These are phyloP conservation scores for Didymella pomorum DNA, from an alignment of 2,329 filamentous ascomycete genomes.

Conservation along the genomic window DNA sequence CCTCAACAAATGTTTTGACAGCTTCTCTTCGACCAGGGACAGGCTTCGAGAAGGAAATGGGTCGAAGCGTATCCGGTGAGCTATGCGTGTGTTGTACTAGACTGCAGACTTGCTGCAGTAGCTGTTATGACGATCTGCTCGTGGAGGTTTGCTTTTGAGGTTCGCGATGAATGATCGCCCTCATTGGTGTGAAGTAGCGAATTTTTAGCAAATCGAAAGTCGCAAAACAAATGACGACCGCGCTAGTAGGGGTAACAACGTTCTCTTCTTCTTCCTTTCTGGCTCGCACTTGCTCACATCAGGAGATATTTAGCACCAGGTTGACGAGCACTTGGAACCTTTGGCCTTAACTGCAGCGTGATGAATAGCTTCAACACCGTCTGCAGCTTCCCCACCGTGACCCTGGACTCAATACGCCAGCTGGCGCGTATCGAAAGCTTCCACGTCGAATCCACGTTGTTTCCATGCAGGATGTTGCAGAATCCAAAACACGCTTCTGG, in stretches of 20 bases:
- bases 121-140: slow-evolving; percentile 3
- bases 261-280: neutral
- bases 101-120: slow-evolving; percentile 1
- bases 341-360: neutral
- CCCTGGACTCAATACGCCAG: neutral
- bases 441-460: slow-evolving; percentile 13
- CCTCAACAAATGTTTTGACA: slow-evolving; percentile 17
- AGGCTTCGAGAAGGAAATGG: slow-evolving; percentile 6
- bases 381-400: slow-evolving; percentile 1
- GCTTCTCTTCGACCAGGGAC: neutral
- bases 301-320: neutral
- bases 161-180: neutral
- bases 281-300: neutral
- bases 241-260: neutral
- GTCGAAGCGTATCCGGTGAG: slow-evolving; percentile 14
- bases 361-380: slow-evolving; percentile 1
- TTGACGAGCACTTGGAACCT: slow-evolving; percentile 1
- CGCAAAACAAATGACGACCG: neutral
- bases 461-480: slow-evolving; percentile 17
- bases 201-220: slow-evolving; percentile 3
- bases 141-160: neutral
- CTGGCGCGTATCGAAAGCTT: slow-evolving; percentile 1
- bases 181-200: slow-evolving; percentile 4
- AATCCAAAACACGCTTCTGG: slow-evolving; percentile 7
- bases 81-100: slow-evolving; percentile 11